Evolutionary conservation across 2,329 filamentous ascomycete species (phyloP).

Genomic region (Colletotrichum navitas): DNA sequence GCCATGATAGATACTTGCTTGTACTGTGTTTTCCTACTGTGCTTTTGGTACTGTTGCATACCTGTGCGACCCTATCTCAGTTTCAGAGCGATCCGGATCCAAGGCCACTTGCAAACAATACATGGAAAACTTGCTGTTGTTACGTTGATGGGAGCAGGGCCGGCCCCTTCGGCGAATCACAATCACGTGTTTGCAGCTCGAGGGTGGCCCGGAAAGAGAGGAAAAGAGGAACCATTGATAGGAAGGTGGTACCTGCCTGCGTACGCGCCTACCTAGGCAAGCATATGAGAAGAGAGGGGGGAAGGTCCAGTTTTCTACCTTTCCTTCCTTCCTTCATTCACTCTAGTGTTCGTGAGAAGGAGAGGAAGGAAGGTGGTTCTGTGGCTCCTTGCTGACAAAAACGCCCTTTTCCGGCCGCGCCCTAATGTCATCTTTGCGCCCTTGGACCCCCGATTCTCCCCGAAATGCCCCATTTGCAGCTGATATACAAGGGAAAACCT

Average conservation of each 20-base stretch:
- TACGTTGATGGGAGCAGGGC: background rate
- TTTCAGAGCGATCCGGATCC: background rate
- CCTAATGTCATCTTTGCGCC: conserved; percentile 1
- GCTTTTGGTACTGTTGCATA: background rate
- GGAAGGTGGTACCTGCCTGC: too few species aligned
- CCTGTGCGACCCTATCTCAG: background rate
- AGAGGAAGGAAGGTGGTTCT: background rate
- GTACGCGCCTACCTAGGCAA: too few species aligned
- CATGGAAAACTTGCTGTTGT: background rate
- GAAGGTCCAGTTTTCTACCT: background rate
- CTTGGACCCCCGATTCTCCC: background rate
- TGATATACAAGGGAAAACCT: too few species aligned
- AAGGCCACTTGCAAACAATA: background rate
- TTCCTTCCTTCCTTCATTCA: too few species aligned
- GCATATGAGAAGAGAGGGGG: too few species aligned
- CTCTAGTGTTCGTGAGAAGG: background rate
- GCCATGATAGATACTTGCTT: too few species aligned
- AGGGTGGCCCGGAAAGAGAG: background rate
- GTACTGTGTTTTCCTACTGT: too few species aligned
- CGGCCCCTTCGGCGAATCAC: background rate
- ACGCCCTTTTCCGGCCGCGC: background rate
- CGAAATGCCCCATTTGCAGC: background rate
- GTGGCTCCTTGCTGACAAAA: background rate
- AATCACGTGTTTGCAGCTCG: background rate
- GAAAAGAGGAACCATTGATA: background rate